phyloP scores from a whole-genome alignment of 176 grass and related monocot genomes.

The Aegilops bicornis region DNA sequence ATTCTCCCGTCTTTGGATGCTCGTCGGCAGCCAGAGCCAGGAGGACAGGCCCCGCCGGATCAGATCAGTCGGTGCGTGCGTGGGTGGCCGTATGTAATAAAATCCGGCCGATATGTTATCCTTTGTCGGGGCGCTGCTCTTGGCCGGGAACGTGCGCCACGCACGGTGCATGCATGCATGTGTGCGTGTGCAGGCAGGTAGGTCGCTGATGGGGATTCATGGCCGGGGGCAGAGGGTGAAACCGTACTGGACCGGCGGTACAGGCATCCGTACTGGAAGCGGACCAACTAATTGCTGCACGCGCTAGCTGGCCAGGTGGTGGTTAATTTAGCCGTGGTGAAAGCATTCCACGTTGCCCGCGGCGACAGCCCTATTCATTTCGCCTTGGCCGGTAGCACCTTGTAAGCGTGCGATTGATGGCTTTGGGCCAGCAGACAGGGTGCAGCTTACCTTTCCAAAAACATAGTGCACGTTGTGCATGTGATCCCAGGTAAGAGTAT shows the following conservation, averaged over 20 bases:
- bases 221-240: not conserved
- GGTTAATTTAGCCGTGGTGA: not conserved
- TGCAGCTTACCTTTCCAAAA: not conserved
- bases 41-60: too few species aligned
- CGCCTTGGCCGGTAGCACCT: not conserved
- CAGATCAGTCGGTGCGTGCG: too few species aligned
- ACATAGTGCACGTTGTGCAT: slow-evolving; percentile 34
- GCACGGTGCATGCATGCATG: not conserved
- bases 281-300: not conserved
- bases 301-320: not conserved
- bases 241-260: not conserved
- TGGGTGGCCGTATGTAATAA: not conserved
- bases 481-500: not conserved
- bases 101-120: not conserved
- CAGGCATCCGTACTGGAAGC: not conserved
- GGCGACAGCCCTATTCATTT: not conserved
- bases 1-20: not conserved
- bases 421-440: slow-evolving; percentile 1
- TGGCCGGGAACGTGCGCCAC: not conserved
- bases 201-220: not conserved
- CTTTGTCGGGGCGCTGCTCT: not conserved
- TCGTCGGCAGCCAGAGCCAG: too few species aligned
- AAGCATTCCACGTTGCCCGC: not conserved
- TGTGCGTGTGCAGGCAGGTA: not conserved
- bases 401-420: slow-evolving; percentile 25